Evolutionary conservation across 176 grass and related monocot genomes (phyloP).

Genomic region (barley (Hordeum vulgare)): MorexV3_pseudomolecules_assembly NC_058519.1:13977557-13978056

Average conservation of each 20-base stretch:
- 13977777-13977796: neutral
- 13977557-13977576: too few species aligned
- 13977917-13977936: constrained; percentile 22
- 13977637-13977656: neutral
- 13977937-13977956: constrained; percentile 1
- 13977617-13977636: neutral
- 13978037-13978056: constrained; percentile 39
- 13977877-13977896: constrained; percentile 11
- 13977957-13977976: constrained; percentile 18
- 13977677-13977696: neutral
- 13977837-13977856: neutral
- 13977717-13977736: neutral
- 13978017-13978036: constrained; percentile 7
- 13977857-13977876: neutral
- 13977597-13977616: too few species aligned
- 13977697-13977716: neutral
- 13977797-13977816: neutral
- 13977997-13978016: neutral
- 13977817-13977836: neutral
- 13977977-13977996: constrained; percentile 30
- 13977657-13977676: neutral
- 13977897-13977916: neutral
- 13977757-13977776: neutral
- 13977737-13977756: neutral
- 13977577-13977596: too few species aligned